Base-by-base conservation (phyloP, 2,329 filamentous ascomycete genomes). In the Bipolaris sorokiniana region DNA sequence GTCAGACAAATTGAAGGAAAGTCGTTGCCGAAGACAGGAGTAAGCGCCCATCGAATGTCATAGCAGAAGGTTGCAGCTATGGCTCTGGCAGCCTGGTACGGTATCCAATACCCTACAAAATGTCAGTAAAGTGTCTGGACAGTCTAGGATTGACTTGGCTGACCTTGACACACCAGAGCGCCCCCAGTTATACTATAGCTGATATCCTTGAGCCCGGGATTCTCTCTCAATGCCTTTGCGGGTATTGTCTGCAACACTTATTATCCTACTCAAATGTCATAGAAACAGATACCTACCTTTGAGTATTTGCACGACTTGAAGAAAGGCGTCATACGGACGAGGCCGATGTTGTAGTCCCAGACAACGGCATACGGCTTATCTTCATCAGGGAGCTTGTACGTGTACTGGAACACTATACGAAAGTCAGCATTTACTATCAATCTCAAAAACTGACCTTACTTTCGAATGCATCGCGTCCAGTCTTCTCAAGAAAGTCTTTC, bases 271-370 rank as follows among this genome's bases (percentile, higher is more conserved):
- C 5, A 3, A 31, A 34, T 13, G 37, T 13, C 13, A 7, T 9
- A 34, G 16, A 22, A 31, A 7, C 3, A 20, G 3, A 33, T 36
- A 68, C 81, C 71, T 74, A 92, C 94, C 87, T 99, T 99, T 63
- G 89, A 85, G 72, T 94, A 94, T 62, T 89, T 88, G 73, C 88
- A 89, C 64, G 90, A 92, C 76, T 97, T 97, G 84, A 98, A 98
- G 73, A 98, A 91, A 26, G 92, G 90, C 2, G 93, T 97, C 77
- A 96, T 96, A 60, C 94, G 88, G 61, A 98, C 93, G 28, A 98
- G 87, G 7, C 95, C 95, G 60, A 94, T 87, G 68, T 96, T 94
- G 79, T 97, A 97, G 76, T 99, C 95, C 95, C 95, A 99, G 86
- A 97, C 92, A 59, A 98, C 88, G 0, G 85, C 86, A 74, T 90